Evolutionary conservation across 495 filamentous ascomycete genomes (phyloP).

Genomic region (Aspergillus haitiensis): DNA sequence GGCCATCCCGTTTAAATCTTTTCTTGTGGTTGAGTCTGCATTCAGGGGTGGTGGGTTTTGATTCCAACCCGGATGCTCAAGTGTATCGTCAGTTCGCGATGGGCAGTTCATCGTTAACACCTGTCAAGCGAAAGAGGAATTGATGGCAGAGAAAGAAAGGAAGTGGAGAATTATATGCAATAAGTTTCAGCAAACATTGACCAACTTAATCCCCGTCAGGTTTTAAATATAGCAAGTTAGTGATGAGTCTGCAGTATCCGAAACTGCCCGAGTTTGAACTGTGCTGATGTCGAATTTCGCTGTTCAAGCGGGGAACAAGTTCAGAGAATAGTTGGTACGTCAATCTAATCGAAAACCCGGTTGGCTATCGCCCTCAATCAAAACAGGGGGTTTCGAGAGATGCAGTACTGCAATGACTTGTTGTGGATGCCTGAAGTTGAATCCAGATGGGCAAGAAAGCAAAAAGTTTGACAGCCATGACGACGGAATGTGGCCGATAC

Average conservation of each 20-base stretch:
- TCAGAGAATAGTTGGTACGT: background rate
- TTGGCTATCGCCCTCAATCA: too few relatives aligned
- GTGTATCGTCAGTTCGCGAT: conserved; percentile 60
- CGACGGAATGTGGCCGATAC: background rate
- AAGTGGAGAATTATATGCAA: background rate
- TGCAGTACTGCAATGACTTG: background rate
- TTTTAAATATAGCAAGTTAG: conserved; percentile 16
- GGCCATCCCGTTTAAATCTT: conserved; percentile 61
- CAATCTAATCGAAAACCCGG: background rate
- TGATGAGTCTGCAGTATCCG: conserved; percentile 20
- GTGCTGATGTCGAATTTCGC: background rate
- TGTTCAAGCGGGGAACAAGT: background rate
- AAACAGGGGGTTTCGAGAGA: background rate
- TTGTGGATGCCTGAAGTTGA: background rate
- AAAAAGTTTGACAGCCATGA: background rate
- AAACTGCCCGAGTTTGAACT: conserved; percentile 26
- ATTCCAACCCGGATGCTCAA: conserved; percentile 57
- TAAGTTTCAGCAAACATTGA: background rate
- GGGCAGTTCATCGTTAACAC: conserved; percentile 59
- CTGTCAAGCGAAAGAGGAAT: background rate
- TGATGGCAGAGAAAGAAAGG: background rate
- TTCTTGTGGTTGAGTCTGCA: conserved; percentile 59
- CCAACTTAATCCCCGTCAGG: background rate
- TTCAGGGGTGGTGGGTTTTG: conserved; percentile 58
- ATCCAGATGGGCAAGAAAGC: background rate